Conservation (phyloP, 768 basidiomycete genomes). For the Suillus fuscotomentosus region DNA sequence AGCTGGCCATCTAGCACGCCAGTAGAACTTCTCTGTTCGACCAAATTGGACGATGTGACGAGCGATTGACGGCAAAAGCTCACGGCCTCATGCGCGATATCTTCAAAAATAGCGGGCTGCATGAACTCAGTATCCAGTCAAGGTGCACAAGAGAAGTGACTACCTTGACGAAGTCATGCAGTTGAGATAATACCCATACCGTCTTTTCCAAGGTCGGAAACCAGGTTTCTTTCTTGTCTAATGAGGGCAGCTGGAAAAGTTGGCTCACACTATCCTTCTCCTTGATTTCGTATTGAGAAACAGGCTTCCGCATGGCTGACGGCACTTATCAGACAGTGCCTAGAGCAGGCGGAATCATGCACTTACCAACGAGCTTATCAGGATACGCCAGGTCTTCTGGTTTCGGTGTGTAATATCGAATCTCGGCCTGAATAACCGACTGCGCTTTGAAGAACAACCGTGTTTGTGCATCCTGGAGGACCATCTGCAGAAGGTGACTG, state of each 20-base stretch:
- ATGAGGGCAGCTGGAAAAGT: slow-evolving; percentile 66
- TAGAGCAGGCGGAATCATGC: background rate
- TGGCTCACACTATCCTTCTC: slow-evolving; percentile 72
- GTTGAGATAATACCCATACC: slow-evolving; percentile 86
- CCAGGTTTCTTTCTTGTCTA: slow-evolving; percentile 84
- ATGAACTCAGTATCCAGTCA: slow-evolving; percentile 1
- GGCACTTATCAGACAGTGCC: slow-evolving; percentile 1
- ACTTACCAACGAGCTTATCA: slow-evolving; percentile 70
- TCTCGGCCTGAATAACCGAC: slow-evolving; percentile 84
- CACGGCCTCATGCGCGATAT: slow-evolving; percentile 93
- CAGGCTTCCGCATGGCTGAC: slow-evolving; percentile 47
- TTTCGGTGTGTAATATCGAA: slow-evolving; percentile 77
- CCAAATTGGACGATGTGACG: slow-evolving; percentile 62
- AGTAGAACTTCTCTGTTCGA: slow-evolving; percentile 49
- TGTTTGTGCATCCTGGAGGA: slow-evolving; percentile 95
- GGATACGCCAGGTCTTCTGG: slow-evolving; percentile 86
- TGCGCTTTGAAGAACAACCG: slow-evolving; percentile 95
- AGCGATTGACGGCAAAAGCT: slow-evolving; percentile 81
- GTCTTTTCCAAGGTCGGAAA: slow-evolving; percentile 88
- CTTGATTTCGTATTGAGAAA: slow-evolving; percentile 43
- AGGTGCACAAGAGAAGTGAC: slow-evolving; percentile 14
- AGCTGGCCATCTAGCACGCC: slow-evolving; percentile 68
- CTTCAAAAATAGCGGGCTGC: slow-evolving; percentile 93
- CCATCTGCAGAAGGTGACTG: slow-evolving; percentile 79
- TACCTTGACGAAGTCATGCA: slow-evolving; percentile 93